Conservation (phyloP, 345 rosid genomes). For the Moricandia moricandioides region DNA sequence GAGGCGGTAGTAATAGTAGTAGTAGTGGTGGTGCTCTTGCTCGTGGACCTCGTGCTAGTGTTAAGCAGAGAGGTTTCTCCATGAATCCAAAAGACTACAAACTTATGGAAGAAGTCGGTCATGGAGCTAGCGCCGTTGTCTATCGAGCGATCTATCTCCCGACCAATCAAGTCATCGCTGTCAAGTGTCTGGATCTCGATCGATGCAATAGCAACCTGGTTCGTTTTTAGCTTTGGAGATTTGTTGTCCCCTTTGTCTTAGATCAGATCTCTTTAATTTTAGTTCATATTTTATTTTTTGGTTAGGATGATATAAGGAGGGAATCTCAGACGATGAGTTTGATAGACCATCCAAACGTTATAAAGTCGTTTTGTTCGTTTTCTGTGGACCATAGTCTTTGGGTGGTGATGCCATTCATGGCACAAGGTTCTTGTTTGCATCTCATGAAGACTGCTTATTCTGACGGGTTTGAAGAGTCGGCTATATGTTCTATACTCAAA, state of each 20-base stretch:
- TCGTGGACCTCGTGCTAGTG: conserved; percentile 36
- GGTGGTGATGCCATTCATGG: conserved; percentile 99
- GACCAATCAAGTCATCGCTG: conserved; percentile 72
- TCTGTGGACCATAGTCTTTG: conserved; percentile 81
- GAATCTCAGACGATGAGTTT: conserved; percentile 97
- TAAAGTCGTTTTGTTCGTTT: conserved; percentile 86
- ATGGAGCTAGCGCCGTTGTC: conserved; percentile 95
- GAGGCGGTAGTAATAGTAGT: conserved; percentile 31
- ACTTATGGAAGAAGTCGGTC: conserved; percentile 84
- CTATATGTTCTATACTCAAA: conserved; percentile 80
- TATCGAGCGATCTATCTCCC: conserved; percentile 92
- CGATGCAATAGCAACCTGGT: conserved; percentile 98
- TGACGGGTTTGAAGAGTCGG: conserved; percentile 94
- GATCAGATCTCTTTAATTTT: not conserved
- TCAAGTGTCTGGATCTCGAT: conserved; percentile 99
- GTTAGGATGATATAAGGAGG: conserved; percentile 86
- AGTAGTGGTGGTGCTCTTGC: conserved; percentile 20
- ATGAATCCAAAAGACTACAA: conserved; percentile 63
- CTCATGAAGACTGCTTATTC: conserved; percentile 91
- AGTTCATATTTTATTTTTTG: not conserved
- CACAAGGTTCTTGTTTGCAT: conserved; percentile 96
- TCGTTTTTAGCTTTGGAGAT: not conserved
- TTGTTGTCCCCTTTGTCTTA: not conserved
- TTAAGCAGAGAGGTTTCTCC: conserved; percentile 54
- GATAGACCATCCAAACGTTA: conserved; percentile 95